Conservation (phyloP, 768 basidiomycete genomes). For the Pleurotus tuber-regium region DNA sequence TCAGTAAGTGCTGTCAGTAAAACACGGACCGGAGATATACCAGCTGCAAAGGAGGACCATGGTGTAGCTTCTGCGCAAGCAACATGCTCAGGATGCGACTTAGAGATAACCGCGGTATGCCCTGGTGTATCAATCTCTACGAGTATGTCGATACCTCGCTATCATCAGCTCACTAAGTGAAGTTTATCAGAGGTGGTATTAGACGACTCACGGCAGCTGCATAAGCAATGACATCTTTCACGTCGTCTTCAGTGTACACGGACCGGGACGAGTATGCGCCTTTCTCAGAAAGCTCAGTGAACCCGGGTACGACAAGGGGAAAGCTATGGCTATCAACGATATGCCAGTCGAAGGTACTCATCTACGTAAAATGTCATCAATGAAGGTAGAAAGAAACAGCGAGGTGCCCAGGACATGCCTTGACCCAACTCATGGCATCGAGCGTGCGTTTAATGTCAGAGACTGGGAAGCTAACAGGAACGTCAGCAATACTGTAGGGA, state of each 20-base stretch:
- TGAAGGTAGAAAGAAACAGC: neutral
- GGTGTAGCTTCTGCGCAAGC: conserved; percentile 61
- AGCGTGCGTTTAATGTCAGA: conserved; percentile 64
- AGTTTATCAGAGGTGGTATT: too few relatives aligned
- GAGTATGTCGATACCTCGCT: conserved; percentile 75
- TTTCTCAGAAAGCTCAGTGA: conserved; percentile 53
- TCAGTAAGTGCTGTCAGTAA: neutral
- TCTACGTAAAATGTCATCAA: conserved; percentile 27
- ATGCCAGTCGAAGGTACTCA: conserved; percentile 86
- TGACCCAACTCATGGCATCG: conserved; percentile 76
- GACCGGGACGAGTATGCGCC: conserved; percentile 65
- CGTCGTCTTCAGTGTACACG: conserved; percentile 54
- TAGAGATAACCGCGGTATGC: conserved; percentile 66
- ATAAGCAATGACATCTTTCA: conserved; percentile 60
- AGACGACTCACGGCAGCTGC: conserved; percentile 68
- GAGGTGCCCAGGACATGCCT: conserved; percentile 41
- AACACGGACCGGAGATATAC: conserved; percentile 16
- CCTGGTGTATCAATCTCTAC: conserved; percentile 85
- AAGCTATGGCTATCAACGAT: conserved; percentile 80
- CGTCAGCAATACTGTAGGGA: neutral
- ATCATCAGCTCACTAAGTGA: neutral
- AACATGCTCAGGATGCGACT: conserved; percentile 69
- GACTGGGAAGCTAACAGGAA: conserved; percentile 50
- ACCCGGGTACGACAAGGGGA: conserved; percentile 63
- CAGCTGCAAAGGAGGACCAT: conserved; percentile 58